Base-by-base conservation (phyloP, 306 rosid species). In the Gynostemma pentaphyllum region DNA sequence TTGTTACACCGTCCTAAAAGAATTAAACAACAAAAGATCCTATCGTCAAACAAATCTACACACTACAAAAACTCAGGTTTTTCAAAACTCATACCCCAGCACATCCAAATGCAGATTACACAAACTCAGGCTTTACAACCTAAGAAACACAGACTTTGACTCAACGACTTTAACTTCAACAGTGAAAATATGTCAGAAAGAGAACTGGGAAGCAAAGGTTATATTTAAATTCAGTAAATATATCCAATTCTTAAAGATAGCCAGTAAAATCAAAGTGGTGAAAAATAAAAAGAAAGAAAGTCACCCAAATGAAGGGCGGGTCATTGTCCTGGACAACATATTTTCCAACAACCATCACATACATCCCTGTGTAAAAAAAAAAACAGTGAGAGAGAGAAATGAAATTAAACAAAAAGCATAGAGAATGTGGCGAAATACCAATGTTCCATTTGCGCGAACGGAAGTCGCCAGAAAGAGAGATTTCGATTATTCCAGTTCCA, bases 311-410 rank as follows among this genome's bases (percentile, higher is more conserved):
- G 37, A 78, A 10, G 7, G 91, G 84, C 41, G 62, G 76, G 59
- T 85, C 82, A 14, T 69, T 74, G 0, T 51, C 45, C 48, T 81
- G 80, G 15, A 70, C 24, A 34, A 46, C 34, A 64, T 78, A 87
- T 41, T 74, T 87, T 62, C 97, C 97, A 34, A 90, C 85, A 1
- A 84, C 91, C 96, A 90, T 83, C 4, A 87, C 89, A 53, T 90
- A 87, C 96, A 85, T 87, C 67, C 96, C 97, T 86, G 67, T 41
- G 16, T 4, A 55, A n/a, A 54, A 45, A 52, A 34, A 18, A 1
- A 13, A 59, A 37, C 5, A 59, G 21, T 16, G 16, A 9, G 30
- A 7, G 45, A 40, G 30, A 59, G 37, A 21, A 2, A 28, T 16
- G 6, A 28, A 53, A 11, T 7, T 16, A 53, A 53, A 28, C 40